Evolutionary conservation across 192 early-diverging fungal species (phyloP).

Genomic region (Anaeromyces robustus): DNA sequence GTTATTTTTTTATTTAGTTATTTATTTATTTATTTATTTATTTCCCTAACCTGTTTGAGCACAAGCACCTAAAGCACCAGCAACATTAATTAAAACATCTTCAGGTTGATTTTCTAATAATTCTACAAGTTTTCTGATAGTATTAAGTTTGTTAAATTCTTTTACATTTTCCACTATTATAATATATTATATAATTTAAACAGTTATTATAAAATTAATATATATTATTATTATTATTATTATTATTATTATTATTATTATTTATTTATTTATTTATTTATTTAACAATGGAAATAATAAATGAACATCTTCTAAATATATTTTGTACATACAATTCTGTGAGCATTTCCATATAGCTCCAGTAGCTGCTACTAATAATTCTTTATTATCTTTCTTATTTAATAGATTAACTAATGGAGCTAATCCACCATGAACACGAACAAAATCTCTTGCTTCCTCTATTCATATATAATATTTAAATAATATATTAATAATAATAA

Average conservation of each 20-base stretch:
- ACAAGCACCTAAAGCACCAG: constrained; percentile 45
- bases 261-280: too few species aligned
- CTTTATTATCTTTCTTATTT: constrained; percentile 40
- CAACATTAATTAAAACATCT: constrained; percentile 49
- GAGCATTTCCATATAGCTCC: constrained; percentile 54
- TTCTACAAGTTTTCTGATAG: constrained; percentile 47
- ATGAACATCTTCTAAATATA: too few species aligned
- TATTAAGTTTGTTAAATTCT: constrained; percentile 43
- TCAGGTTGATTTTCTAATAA: constrained; percentile 52
- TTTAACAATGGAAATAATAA: too few species aligned
- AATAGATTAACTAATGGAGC: constrained; percentile 33
- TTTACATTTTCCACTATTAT: constrained; percentile 37
- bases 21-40: background rate
- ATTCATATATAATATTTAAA: background rate
- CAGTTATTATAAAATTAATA: too few species aligned
- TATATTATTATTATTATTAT: background rate
- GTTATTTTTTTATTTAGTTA: too few species aligned
- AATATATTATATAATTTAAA: background rate
- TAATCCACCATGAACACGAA: constrained; percentile 32
- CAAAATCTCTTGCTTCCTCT: constrained; percentile 39
- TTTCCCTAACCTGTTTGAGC: constrained; percentile 32
- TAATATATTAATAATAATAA: too few species aligned
- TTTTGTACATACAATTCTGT: constrained; percentile 27
- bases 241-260: too few species aligned
- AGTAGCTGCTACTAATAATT: constrained; percentile 44